Base-by-base conservation (phyloP, 805 yeast species). In the Scheffersomyces lignosus region DNA sequence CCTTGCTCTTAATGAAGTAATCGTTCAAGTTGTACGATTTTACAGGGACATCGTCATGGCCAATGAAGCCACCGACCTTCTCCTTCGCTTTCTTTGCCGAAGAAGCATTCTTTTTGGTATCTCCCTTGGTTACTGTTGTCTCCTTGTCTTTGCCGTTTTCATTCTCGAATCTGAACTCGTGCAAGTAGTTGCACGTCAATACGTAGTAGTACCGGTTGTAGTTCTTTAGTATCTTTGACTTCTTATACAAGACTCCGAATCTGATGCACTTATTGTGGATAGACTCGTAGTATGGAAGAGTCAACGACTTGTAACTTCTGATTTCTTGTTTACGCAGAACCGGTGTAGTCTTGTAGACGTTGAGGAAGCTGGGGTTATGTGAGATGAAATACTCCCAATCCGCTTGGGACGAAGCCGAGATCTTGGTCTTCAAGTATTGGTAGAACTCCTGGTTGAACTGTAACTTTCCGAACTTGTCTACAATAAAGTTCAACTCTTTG, bases 1-100 rank as follows among this genome's bases (percentile, higher is more conserved):
- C 64, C 36, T 66, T 65, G 6, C 58, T 46, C 28, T 48, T 48
- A 24, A 69, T 54, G 18, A 49, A 37, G 43, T 54, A 63, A 34
- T 66, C 69, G 37, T 69, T 69, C 41, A 69, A 56, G 43, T 66
- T 69, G 47, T 66, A 69, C 1, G 73, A 69, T 39, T 65, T 66
- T 14, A 50, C 42, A 1, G 75, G 75, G 3, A 54, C 47, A 42
- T 65, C 70, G 39, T 66, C 63, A 39, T 63, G 69, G 12, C 63
- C 67, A 26, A 69, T 63, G 27, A 63, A 60, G 1, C 70, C 71
- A 3, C 71, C 69, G 17, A 67, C 50, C 36, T 66, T 65, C 27
- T 57, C 62, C 28, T 37, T 45, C 4, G 34, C 39, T 24, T 34
- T 41, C 35, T 48, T 51, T 40, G 39, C 44, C 22, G 29, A 18